Evolutionary conservation across 768 basidiomycete species (phyloP).

Genomic region (Amylocystis lapponica): DNA sequence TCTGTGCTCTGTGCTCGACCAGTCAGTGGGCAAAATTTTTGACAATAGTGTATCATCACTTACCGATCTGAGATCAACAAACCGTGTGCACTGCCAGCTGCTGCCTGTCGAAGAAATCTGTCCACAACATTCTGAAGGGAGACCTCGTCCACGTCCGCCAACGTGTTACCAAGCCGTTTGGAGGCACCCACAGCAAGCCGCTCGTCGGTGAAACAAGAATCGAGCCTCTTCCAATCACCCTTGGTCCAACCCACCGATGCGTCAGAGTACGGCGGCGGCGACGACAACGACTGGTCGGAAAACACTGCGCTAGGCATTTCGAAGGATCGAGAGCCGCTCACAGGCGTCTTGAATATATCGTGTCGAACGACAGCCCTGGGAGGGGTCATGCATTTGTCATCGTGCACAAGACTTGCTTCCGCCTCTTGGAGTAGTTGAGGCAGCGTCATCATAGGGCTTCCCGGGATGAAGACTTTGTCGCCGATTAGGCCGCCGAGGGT

Average conservation of each 20-base stretch:
- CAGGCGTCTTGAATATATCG: conserved; percentile 2
- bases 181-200: conserved; percentile 43
- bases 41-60: too few species aligned
- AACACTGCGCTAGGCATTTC: neutral
- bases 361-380: conserved; percentile 6
- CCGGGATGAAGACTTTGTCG: conserved; percentile 50
- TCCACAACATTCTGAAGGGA: conserved; percentile 51
- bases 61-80: too few species aligned
- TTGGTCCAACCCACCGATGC: conserved; percentile 50
- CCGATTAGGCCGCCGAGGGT: conserved; percentile 38
- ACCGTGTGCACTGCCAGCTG: too few species aligned
- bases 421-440: conserved; percentile 54
- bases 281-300: neutral
- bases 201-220: conserved; percentile 73
- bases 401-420: conserved; percentile 31
- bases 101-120: conserved; percentile 49
- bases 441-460: conserved; percentile 47
- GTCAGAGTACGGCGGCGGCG: neutral
- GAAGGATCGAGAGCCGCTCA: conserved; percentile 5
- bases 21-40: too few species aligned
- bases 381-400: neutral
- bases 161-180: conserved; percentile 24
- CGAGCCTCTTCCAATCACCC: conserved; percentile 75
- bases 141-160: conserved; percentile 51
- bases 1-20: conserved; percentile 42